A percentile compares a stretch with the other conserved stretches of the same genome.
Conservation (phyloP, 352 stramenopile species). For the Pythium brassicae region DNA sequence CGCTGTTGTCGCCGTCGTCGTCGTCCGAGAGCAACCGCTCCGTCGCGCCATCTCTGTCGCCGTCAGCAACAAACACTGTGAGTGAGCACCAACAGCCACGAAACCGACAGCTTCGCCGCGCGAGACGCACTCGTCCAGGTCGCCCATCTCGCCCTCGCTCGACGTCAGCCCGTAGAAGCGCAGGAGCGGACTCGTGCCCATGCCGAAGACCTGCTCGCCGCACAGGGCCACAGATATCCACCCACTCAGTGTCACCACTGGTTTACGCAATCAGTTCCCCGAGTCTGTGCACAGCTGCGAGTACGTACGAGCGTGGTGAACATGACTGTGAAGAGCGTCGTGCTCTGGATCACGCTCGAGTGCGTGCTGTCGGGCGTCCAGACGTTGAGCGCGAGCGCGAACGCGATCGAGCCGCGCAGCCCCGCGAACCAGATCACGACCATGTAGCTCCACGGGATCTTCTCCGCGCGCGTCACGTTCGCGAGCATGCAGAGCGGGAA, state of each 20-base stretch:
- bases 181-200: constrained; percentile 66
- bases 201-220: constrained; percentile 55
- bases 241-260: background rate
- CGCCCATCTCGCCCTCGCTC: constrained; percentile 28
- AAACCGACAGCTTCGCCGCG: background rate
- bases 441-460: constrained; percentile 77
- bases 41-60: constrained; percentile 31
- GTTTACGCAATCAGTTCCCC: background rate
- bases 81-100: background rate
- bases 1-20: constrained; percentile 46
- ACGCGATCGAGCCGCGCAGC: constrained; percentile 91
- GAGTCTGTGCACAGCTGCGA: no score
- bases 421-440: constrained; percentile 92
- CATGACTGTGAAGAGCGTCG: constrained; percentile 79
- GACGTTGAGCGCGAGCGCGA: constrained; percentile 79
- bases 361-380: constrained; percentile 50
- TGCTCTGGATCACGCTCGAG: constrained; percentile 69
- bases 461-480: constrained; percentile 60
- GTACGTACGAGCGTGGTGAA: constrained; percentile 63
- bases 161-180: constrained; percentile 50
- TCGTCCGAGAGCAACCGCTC: constrained; percentile 49
- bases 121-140: constrained; percentile 45
- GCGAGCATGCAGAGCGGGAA: constrained; percentile 78
- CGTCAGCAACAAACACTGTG: background rate
- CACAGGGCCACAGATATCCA: background rate